Evolutionary conservation across 768 basidiomycete species (phyloP).

Genomic region (Daedaleopsis nitida): DNA sequence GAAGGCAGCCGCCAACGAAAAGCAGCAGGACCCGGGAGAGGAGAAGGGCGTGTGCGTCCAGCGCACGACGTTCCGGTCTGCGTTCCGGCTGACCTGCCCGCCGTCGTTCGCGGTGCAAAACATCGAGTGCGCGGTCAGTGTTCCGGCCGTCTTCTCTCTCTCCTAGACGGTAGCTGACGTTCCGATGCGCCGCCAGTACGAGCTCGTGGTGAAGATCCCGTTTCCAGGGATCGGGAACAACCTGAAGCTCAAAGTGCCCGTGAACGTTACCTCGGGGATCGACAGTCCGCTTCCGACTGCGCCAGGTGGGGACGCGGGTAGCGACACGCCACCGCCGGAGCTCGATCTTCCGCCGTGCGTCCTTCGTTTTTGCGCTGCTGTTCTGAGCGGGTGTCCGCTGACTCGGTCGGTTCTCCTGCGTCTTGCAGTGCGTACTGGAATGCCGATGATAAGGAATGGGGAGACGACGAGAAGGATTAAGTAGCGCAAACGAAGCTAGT

Average conservation of each 20-base stretch:
- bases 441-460: background rate
- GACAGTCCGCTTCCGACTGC: background rate
- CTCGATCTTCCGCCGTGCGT: conserved; percentile 15
- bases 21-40: background rate
- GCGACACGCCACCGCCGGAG: background rate
- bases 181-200: conserved; percentile 1
- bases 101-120: conserved; percentile 12
- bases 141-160: background rate
- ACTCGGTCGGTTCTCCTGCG: background rate
- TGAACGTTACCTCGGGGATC: conserved; percentile 13
- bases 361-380: background rate
- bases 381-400: background rate
- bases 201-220: conserved; percentile 10
- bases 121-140: conserved; percentile 8
- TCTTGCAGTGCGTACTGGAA: conserved; percentile 2
- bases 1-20: background rate
- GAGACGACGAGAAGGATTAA: conserved; percentile 5
- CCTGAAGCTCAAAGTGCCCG: conserved; percentile 3
- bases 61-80: conserved; percentile 10
- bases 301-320: background rate
- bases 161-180: background rate
- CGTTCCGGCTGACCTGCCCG: conserved; percentile 15
- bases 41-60: conserved; percentile 21
- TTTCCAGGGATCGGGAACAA: conserved; percentile 19
- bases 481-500: too few relatives aligned